Base-by-base conservation (phyloP, 139 green algal genomes). In the Limnomonas spitsbergensis region DNA sequence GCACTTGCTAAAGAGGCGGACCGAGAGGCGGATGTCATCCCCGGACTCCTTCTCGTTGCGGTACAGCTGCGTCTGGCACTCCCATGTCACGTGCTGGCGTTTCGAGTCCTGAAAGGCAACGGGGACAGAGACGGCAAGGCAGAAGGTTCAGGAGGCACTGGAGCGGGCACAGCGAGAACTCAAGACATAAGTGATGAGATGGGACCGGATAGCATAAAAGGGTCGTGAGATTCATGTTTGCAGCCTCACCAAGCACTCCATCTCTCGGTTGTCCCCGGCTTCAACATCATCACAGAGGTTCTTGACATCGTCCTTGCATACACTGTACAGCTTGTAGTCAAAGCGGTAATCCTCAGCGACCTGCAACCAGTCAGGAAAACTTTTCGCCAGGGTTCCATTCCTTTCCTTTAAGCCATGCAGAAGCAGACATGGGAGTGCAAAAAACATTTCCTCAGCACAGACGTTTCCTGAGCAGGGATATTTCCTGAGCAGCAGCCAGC, bases 11-110 rank as follows among this genome's bases (percentile, higher is more conserved):
- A 92, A 87, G 1, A 97, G 83, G 2, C 68, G 73, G 0, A 88
- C 66, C 53, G 87, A 89, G 2, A 97, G 89, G 1, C 93, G 85
- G 32, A 96, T 85, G 70, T 97, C 93, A 56, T 89, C 86, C 0
- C 85, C 84, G 9, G 89, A 88, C 72, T 97, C 87, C 66, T 93
- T 88, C 78, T 95, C 89, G 42, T 91, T 84, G 3, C 89, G 85
- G 67, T 94, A 88, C 67, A 97, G 83, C 83, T 95, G 84, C 52
- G 86, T 81, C 80, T 92, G 77, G 80, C 93, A 97, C 37, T 92
- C 87, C 89, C 87, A 92, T 0, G 81, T 85, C 26, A 94, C 69
- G 24, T 77, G 52, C 6, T 77, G 79, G 2, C 75, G 79, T 66
- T 92, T 87, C 32, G 31, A 56, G 38, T 77, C 71, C 20, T 67